Conservation (phyloP, 805 yeast genomes). For the Pachysolen tannophilus region DNA sequence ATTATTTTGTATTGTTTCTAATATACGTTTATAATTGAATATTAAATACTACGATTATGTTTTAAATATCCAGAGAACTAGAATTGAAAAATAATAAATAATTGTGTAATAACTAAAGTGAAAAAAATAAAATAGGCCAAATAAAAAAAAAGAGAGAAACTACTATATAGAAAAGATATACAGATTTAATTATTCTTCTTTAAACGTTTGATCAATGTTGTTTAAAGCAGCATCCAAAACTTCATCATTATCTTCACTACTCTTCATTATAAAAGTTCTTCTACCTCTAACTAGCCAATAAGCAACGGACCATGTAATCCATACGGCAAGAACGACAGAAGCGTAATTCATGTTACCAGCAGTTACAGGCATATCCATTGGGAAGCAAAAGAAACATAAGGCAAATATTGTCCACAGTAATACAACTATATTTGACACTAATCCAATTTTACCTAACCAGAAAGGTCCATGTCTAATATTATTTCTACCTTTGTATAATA, state of each 20-base stretch:
- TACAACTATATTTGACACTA: slow-evolving; percentile 39
- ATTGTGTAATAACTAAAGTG: background rate
- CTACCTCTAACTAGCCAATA: slow-evolving; percentile 45
- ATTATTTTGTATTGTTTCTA: no score
- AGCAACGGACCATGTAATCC: slow-evolving; percentile 30
- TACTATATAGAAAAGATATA: background rate
- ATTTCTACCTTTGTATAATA: slow-evolving; percentile 40
- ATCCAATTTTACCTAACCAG: slow-evolving; percentile 54
- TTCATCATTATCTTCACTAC: slow-evolving; percentile 9
- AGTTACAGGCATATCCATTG: slow-evolving; percentile 53
- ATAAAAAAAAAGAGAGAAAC: background rate
- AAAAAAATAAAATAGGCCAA: background rate
- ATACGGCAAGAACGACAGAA: slow-evolving; percentile 45
- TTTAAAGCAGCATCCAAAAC: slow-evolving; percentile 5
- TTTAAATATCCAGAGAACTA: no score
- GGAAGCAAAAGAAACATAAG: slow-evolving; percentile 55
- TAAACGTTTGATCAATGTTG: slow-evolving; percentile 7
- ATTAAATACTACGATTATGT: no score
- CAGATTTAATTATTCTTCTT: background rate
- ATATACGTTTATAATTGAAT: no score
- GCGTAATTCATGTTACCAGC: slow-evolving; percentile 63
- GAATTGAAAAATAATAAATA: no score
- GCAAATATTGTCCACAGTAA: slow-evolving; percentile 53
- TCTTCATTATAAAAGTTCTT: slow-evolving; percentile 12
- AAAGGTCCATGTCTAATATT: slow-evolving; percentile 56